Percentiles rank a stretch among this genome's conserved stretches.
Conservation (phyloP, 2,329 filamentous ascomycete genomes). For the Cadophora sp. region DNA sequence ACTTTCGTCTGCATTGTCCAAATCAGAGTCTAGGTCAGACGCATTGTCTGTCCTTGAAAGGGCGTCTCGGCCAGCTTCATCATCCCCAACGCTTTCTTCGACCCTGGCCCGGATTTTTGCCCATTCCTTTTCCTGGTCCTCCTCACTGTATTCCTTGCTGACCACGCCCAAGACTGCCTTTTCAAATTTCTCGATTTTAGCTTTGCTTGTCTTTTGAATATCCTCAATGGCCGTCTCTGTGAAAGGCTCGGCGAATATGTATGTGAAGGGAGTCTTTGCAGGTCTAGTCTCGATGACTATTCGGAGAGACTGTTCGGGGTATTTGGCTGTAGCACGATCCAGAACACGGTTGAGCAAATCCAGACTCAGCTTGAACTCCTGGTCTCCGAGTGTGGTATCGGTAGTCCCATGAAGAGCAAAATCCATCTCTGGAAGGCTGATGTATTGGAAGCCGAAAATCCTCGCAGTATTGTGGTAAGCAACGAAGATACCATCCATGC, state of each 20-base stretch:
- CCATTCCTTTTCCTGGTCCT: constrained; percentile 41
- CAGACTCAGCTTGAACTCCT: constrained; percentile 85
- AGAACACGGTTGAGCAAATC: constrained; percentile 80
- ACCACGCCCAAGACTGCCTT: constrained; percentile 60
- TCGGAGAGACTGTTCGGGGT: constrained; percentile 77
- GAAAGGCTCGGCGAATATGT: constrained; percentile 89
- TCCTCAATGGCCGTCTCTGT: constrained; percentile 71
- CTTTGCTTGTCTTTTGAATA: constrained; percentile 74
- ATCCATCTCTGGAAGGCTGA: constrained; percentile 88
- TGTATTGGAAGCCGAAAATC: constrained; percentile 98
- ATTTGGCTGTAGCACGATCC: constrained; percentile 75
- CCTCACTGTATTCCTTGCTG: constrained; percentile 35
- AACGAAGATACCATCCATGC: constrained; percentile 98
- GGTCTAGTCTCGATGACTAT: constrained; percentile 82
- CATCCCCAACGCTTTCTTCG: constrained; percentile 41
- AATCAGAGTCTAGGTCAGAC: background rate
- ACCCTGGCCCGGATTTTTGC: constrained; percentile 43
- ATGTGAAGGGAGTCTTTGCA: constrained; percentile 68
- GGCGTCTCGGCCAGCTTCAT: constrained; percentile 38
- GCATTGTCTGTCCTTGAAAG: constrained; percentile 22
- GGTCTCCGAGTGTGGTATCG: constrained; percentile 72
- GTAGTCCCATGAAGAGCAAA: constrained; percentile 81
- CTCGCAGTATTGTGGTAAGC: constrained; percentile 94
- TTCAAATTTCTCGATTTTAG: constrained; percentile 73
- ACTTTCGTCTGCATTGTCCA: constrained; percentile 19